Conservation (phyloP, 2,329 filamentous ascomycete species). For the Fusarium austroafricanum region DNA sequence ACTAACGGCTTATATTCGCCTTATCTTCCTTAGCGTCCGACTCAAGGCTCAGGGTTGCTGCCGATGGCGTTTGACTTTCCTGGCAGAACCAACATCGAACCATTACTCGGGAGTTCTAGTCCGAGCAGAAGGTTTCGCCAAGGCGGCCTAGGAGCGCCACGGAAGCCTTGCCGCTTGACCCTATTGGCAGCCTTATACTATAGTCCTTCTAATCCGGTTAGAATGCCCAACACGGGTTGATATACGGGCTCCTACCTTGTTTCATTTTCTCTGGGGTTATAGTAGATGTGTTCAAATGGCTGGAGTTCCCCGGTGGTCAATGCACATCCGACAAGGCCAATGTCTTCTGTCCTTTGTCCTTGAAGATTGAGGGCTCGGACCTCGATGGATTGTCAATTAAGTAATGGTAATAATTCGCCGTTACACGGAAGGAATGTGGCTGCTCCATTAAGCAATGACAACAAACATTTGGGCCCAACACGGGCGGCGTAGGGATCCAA, state of each 20-base stretch:
- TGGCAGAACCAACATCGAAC: neutral
- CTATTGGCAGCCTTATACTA: neutral
- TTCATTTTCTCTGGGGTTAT: neutral
- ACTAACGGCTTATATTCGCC: too few relatives aligned
- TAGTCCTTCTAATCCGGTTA: neutral
- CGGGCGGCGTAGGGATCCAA: too few relatives aligned
- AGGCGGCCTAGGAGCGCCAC: neutral
- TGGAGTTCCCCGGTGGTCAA: neutral
- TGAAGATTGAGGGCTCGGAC: neutral
- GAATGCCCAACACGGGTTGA: too few relatives aligned
- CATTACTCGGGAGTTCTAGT: neutral
- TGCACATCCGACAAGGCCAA: neutral
- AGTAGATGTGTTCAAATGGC: neutral
- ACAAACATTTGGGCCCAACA: neutral
- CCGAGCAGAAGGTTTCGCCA: neutral
- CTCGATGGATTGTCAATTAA: neutral
- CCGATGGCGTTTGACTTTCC: neutral
- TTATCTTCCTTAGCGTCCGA: too few relatives aligned
- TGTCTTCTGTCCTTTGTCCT: neutral
- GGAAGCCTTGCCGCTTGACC: neutral
- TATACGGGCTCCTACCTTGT: neutral
- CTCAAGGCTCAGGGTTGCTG: too few relatives aligned
- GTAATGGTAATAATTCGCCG: neutral
- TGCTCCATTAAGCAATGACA: neutral
- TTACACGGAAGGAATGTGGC: too few relatives aligned